Conservation (phyloP, 768 basidiomycete species). For the Dentipellis fragilis region DNA sequence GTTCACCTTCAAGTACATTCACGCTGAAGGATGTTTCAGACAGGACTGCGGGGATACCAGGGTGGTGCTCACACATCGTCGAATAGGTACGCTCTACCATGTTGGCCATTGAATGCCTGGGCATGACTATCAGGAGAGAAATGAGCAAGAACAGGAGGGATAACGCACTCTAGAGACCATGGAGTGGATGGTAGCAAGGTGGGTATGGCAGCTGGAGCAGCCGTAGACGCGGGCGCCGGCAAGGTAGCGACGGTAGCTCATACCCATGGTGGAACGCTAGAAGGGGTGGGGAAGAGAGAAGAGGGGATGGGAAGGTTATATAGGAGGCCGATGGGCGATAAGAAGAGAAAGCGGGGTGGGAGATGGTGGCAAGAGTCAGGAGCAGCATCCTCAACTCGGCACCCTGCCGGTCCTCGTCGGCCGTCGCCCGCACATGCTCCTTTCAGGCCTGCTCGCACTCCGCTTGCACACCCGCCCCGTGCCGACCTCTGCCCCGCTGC, state of each 20-base stretch:
- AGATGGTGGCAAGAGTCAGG: neutral
- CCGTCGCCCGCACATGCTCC: neutral
- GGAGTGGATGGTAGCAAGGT: conserved; percentile 83
- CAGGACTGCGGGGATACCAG: conserved; percentile 3
- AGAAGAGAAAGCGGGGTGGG: neutral
- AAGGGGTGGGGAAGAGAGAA: neutral
- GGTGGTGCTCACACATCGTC: conserved; percentile 69
- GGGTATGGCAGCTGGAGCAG: conserved; percentile 78
- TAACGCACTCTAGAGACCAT: conserved; percentile 80
- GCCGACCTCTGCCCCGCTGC: no score
- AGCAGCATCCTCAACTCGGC: no score
- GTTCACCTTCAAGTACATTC: conserved; percentile 84
- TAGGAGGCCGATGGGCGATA: neutral
- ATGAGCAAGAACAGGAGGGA: conserved; percentile 6
- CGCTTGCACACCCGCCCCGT: neutral
- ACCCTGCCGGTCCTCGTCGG: no score
- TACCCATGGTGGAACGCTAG: conserved; percentile 49
- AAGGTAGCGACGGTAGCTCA: conserved; percentile 84
- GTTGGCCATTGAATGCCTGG: conserved; percentile 95
- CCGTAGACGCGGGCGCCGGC: conserved; percentile 81
- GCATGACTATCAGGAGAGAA: conserved; percentile 3
- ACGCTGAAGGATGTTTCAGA: conserved; percentile 42
- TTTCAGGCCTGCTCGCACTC: neutral
- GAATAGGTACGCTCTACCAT: conserved; percentile 91
- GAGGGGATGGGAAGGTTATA: neutral